Evolutionary conservation across 805 yeast genomes (phyloP).

Genomic region (Pichia thaimueangensis): DNA sequence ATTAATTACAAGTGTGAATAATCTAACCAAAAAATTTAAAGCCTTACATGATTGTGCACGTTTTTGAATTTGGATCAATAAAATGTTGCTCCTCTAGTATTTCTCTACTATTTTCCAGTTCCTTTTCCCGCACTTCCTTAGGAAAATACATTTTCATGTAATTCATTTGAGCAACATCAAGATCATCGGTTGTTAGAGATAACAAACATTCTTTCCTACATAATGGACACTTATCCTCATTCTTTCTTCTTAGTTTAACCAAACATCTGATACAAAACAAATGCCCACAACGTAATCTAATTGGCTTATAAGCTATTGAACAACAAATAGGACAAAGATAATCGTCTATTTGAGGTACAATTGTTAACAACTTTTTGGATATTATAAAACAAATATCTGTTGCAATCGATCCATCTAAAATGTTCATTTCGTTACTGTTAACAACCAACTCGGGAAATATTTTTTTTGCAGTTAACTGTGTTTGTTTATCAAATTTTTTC

Average conservation of each 20-base stretch:
- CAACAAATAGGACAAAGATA: constrained; percentile 70
- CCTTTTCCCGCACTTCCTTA: constrained; percentile 55
- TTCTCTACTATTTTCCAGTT: constrained; percentile 46
- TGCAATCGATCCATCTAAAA: constrained; percentile 36
- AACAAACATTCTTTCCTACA: constrained; percentile 52
- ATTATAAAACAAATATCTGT: constrained; percentile 51
- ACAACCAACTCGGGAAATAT: constrained; percentile 35
- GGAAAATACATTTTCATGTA: constrained; percentile 60
- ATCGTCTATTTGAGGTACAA: constrained; percentile 71
- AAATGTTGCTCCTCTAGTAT: constrained; percentile 35
- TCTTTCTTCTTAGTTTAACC: constrained; percentile 56
- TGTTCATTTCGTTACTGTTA: constrained; percentile 16
- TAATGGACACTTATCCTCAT: constrained; percentile 59
- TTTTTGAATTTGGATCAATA: constrained; percentile 18
- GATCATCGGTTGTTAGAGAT: constrained; percentile 51
- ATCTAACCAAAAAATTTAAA: too few species aligned
- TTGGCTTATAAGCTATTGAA: constrained; percentile 66
- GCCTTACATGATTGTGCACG: constrained; percentile 24
- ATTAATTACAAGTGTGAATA: too few species aligned
- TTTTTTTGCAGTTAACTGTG: constrained; percentile 43
- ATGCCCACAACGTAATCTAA: constrained; percentile 57
- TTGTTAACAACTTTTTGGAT: constrained; percentile 44
- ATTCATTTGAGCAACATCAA: constrained; percentile 48
- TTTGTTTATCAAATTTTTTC: constrained; percentile 72
- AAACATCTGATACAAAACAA: constrained; percentile 68